These are phyloP conservation scores for Globisporangium emineosum DNA, from an alignment of 352 stramenopile species.

Conservation along the genomic window DNA sequence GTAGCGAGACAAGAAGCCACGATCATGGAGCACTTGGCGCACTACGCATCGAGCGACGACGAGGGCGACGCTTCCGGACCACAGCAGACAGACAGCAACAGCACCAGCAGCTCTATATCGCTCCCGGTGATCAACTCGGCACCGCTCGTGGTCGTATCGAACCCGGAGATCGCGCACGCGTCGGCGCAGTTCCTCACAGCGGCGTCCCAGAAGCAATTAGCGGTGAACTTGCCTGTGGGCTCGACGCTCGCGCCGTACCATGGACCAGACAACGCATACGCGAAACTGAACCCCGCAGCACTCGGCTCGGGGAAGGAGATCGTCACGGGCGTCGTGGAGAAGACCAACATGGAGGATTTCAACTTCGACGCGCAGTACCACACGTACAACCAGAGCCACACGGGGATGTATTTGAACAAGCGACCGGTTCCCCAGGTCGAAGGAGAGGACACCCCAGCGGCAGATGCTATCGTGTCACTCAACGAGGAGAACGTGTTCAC, in stretches of 20 bases:
- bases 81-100: not conserved
- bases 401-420: conserved; percentile 23
- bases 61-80: conserved; percentile 16
- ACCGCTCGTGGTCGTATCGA: conserved; percentile 31
- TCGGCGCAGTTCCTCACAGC: conserved; percentile 37
- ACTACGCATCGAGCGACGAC: conserved; percentile 54
- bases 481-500: conserved; percentile 39
- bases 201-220: conserved; percentile 38
- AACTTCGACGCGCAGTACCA: conserved; percentile 84
- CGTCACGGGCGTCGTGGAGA: conserved; percentile 74
- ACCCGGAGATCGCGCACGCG: conserved; percentile 25
- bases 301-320: conserved; percentile 65
- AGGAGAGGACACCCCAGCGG: not conserved
- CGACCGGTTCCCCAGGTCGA: not conserved
- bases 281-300: conserved; percentile 29
- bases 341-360: conserved; percentile 65
- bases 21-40: conserved; percentile 43
- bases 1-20: not conserved
- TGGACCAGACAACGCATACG: conserved; percentile 33
- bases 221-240: conserved; percentile 64
- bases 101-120: not conserved
- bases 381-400: conserved; percentile 59
- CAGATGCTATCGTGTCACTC: conserved; percentile 23
- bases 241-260: conserved; percentile 55
- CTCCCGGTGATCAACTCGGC: conserved; percentile 57